These are phyloP conservation scores for Penicillium sclerotigenum DNA, from an alignment of 2,329 filamentous ascomycete species.

Conservation along the genomic window DNA sequence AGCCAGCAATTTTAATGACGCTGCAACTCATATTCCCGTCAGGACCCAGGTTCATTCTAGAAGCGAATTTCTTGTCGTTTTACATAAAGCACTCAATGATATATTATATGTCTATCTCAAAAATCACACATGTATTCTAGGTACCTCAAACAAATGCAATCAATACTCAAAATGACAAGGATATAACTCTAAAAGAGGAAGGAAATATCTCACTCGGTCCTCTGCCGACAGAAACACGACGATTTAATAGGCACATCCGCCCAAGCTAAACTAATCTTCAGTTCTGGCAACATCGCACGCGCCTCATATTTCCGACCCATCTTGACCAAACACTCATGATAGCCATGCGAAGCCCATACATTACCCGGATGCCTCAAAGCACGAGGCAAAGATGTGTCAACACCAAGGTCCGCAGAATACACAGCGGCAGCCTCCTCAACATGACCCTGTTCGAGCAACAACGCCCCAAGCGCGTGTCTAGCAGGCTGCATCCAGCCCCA, in stretches of 20 bases:
- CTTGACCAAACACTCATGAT: constrained; percentile 64
- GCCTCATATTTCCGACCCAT: constrained; percentile 52
- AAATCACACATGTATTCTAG: not conserved
- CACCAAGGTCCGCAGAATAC: constrained; percentile 61
- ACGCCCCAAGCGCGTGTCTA: constrained; percentile 66
- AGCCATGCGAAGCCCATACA: constrained; percentile 71
- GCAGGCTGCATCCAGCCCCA: constrained; percentile 79
- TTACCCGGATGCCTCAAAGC: constrained; percentile 68
- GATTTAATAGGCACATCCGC: constrained; percentile 60
- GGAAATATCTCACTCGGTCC: not conserved
- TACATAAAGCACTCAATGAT: not conserved
- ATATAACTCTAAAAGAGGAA: not conserved
- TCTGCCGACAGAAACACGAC: constrained; percentile 56
- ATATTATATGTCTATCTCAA: not conserved
- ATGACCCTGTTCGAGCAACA: constrained; percentile 64
- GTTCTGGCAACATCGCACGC: constrained; percentile 45
- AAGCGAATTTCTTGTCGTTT: not conserved
- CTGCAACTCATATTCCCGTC: no score
- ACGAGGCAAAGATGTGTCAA: constrained; percentile 59
- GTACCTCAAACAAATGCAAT: not conserved
- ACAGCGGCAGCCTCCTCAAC: constrained; percentile 55
- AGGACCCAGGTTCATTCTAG: not conserved
- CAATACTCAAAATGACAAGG: not conserved
- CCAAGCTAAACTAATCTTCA: constrained; percentile 51
- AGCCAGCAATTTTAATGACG: not conserved